Evolutionary conservation across 768 basidiomycete genomes (phyloP).

Genomic region (Lenzites betulinus): DNA sequence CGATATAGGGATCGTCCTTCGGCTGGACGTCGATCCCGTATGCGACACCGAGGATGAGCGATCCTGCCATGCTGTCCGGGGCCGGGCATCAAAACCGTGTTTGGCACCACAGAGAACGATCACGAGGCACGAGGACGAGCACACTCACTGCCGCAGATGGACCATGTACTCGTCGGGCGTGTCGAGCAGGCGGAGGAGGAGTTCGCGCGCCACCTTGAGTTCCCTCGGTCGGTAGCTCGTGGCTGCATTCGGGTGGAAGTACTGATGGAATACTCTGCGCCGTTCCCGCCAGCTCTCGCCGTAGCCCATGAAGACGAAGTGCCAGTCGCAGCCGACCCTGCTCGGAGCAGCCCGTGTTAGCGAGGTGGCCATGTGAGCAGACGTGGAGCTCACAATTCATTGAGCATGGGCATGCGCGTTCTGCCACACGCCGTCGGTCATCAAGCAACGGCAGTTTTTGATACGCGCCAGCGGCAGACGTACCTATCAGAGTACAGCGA

Average conservation of each 20-base stretch:
- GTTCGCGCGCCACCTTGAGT: slow-evolving; percentile 32
- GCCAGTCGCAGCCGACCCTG: slow-evolving; percentile 47
- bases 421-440: slow-evolving; percentile 7
- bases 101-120: not conserved
- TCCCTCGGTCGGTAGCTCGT: slow-evolving; percentile 35
- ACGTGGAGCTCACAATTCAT: slow-evolving; percentile 25
- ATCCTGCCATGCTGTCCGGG: slow-evolving; percentile 42
- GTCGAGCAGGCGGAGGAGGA: slow-evolving; percentile 37
- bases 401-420: slow-evolving; percentile 30
- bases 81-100: slow-evolving; percentile 7
- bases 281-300: slow-evolving; percentile 45
- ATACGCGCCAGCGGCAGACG: not conserved
- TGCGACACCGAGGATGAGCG: slow-evolving; percentile 43
- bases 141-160: slow-evolving; percentile 40
- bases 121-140: too few relatives aligned
- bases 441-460: not conserved
- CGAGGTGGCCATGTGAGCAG: slow-evolving; percentile 2
- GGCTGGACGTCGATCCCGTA: slow-evolving; percentile 48
- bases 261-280: slow-evolving; percentile 43
- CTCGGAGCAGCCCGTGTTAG: not conserved
- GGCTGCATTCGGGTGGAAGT: slow-evolving; percentile 41
- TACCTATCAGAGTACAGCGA: slow-evolving; percentile 36
- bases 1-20: slow-evolving; percentile 46
- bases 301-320: slow-evolving; percentile 43
- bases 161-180: slow-evolving; percentile 42